These are phyloP conservation scores for Coelastrella sp. DNA, from an alignment of 139 green algal species.

Conservation along the genomic window DNA sequence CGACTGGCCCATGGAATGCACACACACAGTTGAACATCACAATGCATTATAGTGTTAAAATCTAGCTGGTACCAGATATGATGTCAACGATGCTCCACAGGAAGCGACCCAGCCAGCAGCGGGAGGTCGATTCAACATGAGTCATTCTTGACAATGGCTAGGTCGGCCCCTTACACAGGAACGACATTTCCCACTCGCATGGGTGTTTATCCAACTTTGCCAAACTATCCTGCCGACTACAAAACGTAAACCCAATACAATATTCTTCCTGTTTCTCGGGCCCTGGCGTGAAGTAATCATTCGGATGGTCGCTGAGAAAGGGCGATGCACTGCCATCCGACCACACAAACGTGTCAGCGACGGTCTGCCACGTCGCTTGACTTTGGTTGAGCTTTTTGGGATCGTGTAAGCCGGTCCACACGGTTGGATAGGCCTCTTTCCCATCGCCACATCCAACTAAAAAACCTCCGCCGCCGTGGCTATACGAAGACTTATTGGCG, in stretches of 20 bases:
- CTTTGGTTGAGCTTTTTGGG: neutral
- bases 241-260: neutral
- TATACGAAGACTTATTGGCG: neutral
- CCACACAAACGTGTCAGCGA: neutral
- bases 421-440: neutral
- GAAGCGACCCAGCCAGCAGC: no score
- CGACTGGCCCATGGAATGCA: no score
- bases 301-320: neutral
- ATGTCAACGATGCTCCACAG: no score
- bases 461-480: neutral
- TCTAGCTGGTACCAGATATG: no score
- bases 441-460: neutral
- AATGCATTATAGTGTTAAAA: no score
- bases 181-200: slow-evolving; percentile 3
- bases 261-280: neutral
- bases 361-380: neutral
- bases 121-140: no score
- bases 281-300: neutral
- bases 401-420: neutral
- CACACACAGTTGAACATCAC: no score
- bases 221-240: neutral
- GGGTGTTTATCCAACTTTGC: neutral
- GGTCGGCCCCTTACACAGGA: neutral
- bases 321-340: neutral
- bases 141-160: no score